phyloP scores from a whole-genome alignment of 371 early-diverging fungal genomes.

The Mortierella sp. region DNA sequence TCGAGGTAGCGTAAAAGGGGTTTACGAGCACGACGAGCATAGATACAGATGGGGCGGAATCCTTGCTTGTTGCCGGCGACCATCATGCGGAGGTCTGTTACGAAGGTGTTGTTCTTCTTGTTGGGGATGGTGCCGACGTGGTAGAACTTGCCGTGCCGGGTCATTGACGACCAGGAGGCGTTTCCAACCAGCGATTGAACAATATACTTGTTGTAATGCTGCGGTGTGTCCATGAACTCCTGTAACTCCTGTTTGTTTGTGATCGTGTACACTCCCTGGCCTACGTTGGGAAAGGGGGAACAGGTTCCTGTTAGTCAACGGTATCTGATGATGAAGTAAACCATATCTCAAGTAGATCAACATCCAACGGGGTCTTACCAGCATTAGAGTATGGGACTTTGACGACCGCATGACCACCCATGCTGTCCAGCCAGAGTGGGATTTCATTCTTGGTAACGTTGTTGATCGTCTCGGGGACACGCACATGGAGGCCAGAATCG shows the following conservation, averaged over 20 bases:
- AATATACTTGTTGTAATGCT: constrained; percentile 96
- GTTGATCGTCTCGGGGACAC: constrained; percentile 92
- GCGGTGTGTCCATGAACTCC: constrained; percentile 84
- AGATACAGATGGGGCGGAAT: constrained; percentile 90
- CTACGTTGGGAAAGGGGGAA: constrained; percentile 37
- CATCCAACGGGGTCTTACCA: constrained; percentile 57
- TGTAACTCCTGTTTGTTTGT: constrained; percentile 85
- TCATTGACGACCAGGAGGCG: constrained; percentile 91
- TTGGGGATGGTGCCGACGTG: constrained; percentile 96
- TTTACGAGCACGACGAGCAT: constrained; percentile 88
- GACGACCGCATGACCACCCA: constrained; percentile 94
- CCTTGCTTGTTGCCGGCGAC: constrained; percentile 84
- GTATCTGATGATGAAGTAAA: background rate
- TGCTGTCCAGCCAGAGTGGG: constrained; percentile 87
- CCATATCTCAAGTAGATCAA: background rate
- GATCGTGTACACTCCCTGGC: constrained; percentile 96
- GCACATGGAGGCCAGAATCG: constrained; percentile 80
- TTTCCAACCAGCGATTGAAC: constrained; percentile 95
- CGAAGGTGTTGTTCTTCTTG: constrained; percentile 90
- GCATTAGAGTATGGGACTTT: constrained; percentile 97
- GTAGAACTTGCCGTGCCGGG: constrained; percentile 85
- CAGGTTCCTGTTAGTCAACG: background rate
- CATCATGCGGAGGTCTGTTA: constrained; percentile 94
- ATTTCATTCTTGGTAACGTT: constrained; percentile 91
- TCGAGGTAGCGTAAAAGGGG: constrained; percentile 80